Conservation (phyloP, 345 rosid species). For the Raphanus raphanistrum region DNA sequence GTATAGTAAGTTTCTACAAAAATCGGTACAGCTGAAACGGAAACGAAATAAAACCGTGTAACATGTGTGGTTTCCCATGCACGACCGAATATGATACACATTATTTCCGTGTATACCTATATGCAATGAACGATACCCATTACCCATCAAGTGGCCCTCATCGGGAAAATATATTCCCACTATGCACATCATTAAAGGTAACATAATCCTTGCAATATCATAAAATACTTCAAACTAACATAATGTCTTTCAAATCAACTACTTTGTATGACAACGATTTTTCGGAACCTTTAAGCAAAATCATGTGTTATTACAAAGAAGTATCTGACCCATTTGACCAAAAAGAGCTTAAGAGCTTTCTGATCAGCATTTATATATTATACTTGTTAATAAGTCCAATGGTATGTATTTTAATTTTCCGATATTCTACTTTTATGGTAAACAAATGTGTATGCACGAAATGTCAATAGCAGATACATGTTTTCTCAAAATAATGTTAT, state of each 20-base stretch:
- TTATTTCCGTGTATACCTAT: neutral
- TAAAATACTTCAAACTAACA: neutral
- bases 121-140: neutral
- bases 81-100: neutral
- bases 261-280: neutral
- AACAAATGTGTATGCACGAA: neutral
- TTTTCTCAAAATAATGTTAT: neutral
- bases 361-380: neutral
- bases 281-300: neutral
- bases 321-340: neutral
- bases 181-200: neutral
- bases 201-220: conserved; percentile 9
- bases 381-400: neutral
- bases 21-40: neutral
- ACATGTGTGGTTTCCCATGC: conserved; percentile 22
- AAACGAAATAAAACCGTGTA: conserved; percentile 24
- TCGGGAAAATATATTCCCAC: conserved; percentile 11
- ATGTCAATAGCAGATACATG: neutral
- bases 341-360: conserved; percentile 1
- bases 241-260: neutral
- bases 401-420: neutral
- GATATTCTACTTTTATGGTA: neutral
- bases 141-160: conserved; percentile 21
- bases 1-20: neutral
- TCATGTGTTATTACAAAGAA: conserved; percentile 9